Percentiles rank a stretch among this genome's conserved stretches.
phyloP scores from a whole-genome alignment of 2,329 filamentous ascomycete genomes.

The Aspergillus ochraceus region DNA sequence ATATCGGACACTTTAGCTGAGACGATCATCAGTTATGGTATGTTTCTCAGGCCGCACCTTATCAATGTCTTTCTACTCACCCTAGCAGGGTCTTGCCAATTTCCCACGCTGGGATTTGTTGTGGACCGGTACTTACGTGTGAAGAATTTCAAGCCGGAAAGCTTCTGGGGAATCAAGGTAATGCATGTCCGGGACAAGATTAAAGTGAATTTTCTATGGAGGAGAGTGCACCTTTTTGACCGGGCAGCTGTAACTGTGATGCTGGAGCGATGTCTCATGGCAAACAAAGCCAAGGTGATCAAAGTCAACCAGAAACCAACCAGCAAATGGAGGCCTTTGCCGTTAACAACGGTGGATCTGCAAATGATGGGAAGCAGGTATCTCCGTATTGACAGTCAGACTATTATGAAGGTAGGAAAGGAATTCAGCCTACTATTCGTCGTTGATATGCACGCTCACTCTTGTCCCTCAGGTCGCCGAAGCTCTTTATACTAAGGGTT shows the following conservation, averaged over 20 bases:
- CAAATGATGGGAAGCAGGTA: conserved; percentile 93
- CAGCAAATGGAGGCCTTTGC: conserved; percentile 89
- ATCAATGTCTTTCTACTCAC: background rate
- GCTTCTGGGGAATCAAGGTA: conserved; percentile 90
- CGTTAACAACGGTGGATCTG: conserved; percentile 90
- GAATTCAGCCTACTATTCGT: background rate
- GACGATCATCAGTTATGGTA: conserved; percentile 78
- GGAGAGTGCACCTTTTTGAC: conserved; percentile 80
- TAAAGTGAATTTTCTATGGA: conserved; percentile 82
- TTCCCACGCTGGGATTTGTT: conserved; percentile 93
- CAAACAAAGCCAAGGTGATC: conserved; percentile 74
- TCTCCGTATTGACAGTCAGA: conserved; percentile 84
- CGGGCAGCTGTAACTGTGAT: conserved; percentile 76
- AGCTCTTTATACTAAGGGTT: conserved; percentile 85
- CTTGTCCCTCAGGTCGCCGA: conserved; percentile 62
- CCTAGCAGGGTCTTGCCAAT: conserved; percentile 78
- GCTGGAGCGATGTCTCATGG: conserved; percentile 78
- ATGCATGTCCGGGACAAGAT: conserved; percentile 75
- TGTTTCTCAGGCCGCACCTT: conserved; percentile 11
- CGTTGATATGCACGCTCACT: background rate
- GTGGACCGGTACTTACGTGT: conserved; percentile 95
- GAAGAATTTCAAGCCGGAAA: conserved; percentile 87
- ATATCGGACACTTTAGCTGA: conserved; percentile 68
- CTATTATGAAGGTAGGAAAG: conserved; percentile 70
- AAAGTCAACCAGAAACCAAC: conserved; percentile 90